Evolutionary conservation across 75 land plant genomes (phyloP).

Genomic region (Selaginella tamariscina): DNA sequence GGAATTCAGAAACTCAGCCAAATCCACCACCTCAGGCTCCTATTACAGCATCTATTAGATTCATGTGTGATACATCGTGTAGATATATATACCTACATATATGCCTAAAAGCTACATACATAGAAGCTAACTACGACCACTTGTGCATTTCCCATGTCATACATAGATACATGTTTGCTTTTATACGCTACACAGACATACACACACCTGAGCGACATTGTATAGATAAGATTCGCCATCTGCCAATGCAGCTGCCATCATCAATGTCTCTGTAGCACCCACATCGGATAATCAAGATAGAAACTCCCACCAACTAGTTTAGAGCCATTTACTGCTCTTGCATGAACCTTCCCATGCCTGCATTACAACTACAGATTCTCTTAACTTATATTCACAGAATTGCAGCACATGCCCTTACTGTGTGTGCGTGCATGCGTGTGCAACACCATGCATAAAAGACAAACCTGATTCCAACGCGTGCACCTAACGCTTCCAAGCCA

Average conservation of each 20-base stretch:
- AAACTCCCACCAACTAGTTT: constrained; percentile 47
- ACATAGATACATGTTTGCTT: too few species aligned
- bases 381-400: too few species aligned
- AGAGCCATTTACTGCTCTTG: constrained; percentile 42
- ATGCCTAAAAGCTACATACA: too few species aligned
- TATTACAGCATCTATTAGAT: constrained; percentile 13
- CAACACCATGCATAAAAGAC: too few species aligned
- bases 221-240: constrained; percentile 46
- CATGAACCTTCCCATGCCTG: constrained; percentile 58
- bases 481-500: constrained; percentile 55
- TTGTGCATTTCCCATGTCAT: too few species aligned
- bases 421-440: too few species aligned
- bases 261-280: constrained; percentile 69
- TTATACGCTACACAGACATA: too few species aligned
- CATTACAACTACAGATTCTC: constrained; percentile 4
- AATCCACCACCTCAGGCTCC: constrained; percentile 68
- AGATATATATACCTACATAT: background rate
- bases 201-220: constrained; percentile 50
- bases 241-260: constrained; percentile 74
- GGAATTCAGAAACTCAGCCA: constrained; percentile 48
- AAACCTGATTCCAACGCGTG: constrained; percentile 41
- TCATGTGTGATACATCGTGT: background rate
- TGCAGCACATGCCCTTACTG: too few species aligned
- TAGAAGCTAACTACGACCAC: too few species aligned
- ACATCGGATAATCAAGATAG: constrained; percentile 59